Conservation (phyloP, 495 filamentous ascomycete species). For the Aspergillus sclerotioniger region DNA sequence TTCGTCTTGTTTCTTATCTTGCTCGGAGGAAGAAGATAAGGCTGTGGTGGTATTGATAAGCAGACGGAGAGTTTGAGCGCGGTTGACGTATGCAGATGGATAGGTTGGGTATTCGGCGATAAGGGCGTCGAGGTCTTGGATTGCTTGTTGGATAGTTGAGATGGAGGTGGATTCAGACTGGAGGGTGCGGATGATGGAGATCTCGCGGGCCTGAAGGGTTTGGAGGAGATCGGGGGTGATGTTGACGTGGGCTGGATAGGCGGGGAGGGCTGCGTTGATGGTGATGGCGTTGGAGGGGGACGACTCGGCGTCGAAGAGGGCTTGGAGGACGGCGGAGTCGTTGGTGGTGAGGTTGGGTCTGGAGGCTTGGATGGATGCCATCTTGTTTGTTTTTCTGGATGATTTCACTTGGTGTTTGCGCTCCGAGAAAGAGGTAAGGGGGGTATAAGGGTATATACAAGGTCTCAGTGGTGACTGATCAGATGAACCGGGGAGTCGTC, state of each 20-base stretch:
- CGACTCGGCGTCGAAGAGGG: conserved; percentile 77
- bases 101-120: conserved; percentile 62
- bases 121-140: conserved; percentile 50
- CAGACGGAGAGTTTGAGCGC: conserved; percentile 68
- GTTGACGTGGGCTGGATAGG: conserved; percentile 48
- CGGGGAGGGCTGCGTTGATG: conserved; percentile 57
- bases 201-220: conserved; percentile 28
- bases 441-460: no score
- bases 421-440: neutral
- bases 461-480: neutral
- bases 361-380: conserved; percentile 43
- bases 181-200: conserved; percentile 31
- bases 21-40: conserved; percentile 6
- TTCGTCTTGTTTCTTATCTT: conserved; percentile 10
- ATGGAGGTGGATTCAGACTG: conserved; percentile 18
- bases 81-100: conserved; percentile 72
- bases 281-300: conserved; percentile 53
- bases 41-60: conserved; percentile 25
- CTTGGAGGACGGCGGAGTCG: conserved; percentile 69
- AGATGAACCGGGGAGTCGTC: no score
- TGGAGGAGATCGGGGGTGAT: conserved; percentile 24
- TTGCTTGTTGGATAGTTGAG: conserved; percentile 28
- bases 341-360: conserved; percentile 58
- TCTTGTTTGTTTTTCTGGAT: conserved; percentile 14
- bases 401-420: no score